phyloP scores from a whole-genome alignment of 2,329 filamentous ascomycete genomes.

The Ramularia endophylla region DNA sequence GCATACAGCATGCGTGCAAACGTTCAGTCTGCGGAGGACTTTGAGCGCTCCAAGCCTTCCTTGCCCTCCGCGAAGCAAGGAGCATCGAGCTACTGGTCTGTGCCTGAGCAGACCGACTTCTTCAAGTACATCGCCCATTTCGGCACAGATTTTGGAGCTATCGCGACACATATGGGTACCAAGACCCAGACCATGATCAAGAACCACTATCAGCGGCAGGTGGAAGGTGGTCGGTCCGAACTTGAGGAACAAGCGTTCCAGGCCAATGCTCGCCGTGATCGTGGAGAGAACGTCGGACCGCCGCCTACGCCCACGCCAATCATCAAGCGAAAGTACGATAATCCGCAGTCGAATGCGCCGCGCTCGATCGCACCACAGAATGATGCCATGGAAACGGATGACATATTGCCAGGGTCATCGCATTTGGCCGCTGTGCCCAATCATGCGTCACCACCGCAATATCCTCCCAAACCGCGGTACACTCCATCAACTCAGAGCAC shows the following conservation, averaged over 20 bases:
- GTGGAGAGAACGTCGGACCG: slow-evolving; percentile 42
- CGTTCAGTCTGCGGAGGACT: slow-evolving; percentile 16
- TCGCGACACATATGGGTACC: slow-evolving; percentile 72
- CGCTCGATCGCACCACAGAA: slow-evolving; percentile 41
- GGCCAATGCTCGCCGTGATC: slow-evolving; percentile 37
- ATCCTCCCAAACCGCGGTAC: slow-evolving; percentile 25
- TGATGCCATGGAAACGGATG: slow-evolving; percentile 36
- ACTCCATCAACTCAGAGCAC: slow-evolving; percentile 28
- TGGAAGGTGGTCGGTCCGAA: slow-evolving; percentile 39
- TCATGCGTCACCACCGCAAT: slow-evolving; percentile 34
- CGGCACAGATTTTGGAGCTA: slow-evolving; percentile 71
- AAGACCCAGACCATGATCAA: slow-evolving; percentile 83
- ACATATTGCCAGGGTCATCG: slow-evolving; percentile 25
- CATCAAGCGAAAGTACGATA: slow-evolving; percentile 43
- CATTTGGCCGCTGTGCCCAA: slow-evolving; percentile 22
- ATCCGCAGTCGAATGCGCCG: slow-evolving; percentile 32
- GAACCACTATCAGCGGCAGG: slow-evolving; percentile 45
- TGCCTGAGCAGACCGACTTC: slow-evolving; percentile 74
- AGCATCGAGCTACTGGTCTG: slow-evolving; percentile 77
- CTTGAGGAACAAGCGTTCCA: slow-evolving; percentile 37
- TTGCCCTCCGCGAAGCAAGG: slow-evolving; percentile 23
- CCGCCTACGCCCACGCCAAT: slow-evolving; percentile 46
- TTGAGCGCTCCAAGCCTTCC: slow-evolving; percentile 17
- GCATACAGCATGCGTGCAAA: slow-evolving; percentile 4
- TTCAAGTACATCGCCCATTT: slow-evolving; percentile 65